phyloP scores from a whole-genome alignment of 768 basidiomycete genomes.

The Clathrus columnatus region DNA sequence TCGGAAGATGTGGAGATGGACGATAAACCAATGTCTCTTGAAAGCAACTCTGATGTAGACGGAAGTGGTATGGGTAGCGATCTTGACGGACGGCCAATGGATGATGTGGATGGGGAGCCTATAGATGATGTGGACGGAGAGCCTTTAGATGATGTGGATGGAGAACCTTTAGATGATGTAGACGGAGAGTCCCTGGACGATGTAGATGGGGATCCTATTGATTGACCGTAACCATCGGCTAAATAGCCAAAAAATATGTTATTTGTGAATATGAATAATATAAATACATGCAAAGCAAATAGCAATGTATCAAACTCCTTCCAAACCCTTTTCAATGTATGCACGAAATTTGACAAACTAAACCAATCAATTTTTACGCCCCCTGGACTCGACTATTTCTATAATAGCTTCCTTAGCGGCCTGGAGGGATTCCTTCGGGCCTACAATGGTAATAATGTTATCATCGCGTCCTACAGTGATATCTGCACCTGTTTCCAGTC shows the following conservation, averaged over 20 bases:
- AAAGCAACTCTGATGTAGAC: slow-evolving; percentile 34
- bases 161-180: slow-evolving; percentile 28
- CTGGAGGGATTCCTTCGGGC: slow-evolving; percentile 56
- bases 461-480: slow-evolving; percentile 87
- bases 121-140: slow-evolving; percentile 29
- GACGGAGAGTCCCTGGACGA: slow-evolving; percentile 25
- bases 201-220: slow-evolving; percentile 29
- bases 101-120: slow-evolving; percentile 45
- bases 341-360: background rate
- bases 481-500: slow-evolving; percentile 84
- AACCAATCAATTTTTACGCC: background rate
- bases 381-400: slow-evolving; percentile 12
- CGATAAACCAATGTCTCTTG: slow-evolving; percentile 21
- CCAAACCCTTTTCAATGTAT: background rate
- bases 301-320: background rate
- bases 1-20: slow-evolving; percentile 28
- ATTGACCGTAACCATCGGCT: background rate
- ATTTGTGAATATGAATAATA: slow-evolving; percentile 4
- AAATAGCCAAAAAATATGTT: background rate
- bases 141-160: slow-evolving; percentile 41
- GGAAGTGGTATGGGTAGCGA: no score
- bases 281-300: slow-evolving; percentile 1
- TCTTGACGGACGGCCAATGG: slow-evolving; percentile 35
- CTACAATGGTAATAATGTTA: slow-evolving; percentile 78
- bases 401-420: slow-evolving; percentile 74